Base-by-base conservation (phyloP, 176 grass and related monocot species). In the Canna indica region DNA sequence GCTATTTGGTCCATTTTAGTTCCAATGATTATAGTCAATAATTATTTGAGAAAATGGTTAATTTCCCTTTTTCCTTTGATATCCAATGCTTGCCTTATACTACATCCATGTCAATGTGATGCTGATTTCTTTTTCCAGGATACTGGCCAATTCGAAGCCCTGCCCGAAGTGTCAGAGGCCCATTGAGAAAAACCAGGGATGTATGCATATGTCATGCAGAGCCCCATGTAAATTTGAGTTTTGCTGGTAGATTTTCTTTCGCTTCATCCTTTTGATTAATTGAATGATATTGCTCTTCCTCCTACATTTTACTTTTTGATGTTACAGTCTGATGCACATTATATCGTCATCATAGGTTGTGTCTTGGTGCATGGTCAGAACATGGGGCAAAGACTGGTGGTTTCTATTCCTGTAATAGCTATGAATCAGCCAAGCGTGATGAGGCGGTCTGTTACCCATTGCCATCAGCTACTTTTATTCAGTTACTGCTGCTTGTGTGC, bases 151-250 rank as follows among this genome's bases (percentile, higher is more conserved):
- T 76, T 71, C 81, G 16, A 88, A 88, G 75, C 72, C 83, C 29
- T 88, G 86, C 64, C 86, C 86, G 0, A 1, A 1, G 15, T 88
- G 86, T 75, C 73, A 70, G 54, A 59, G 62, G 10, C 68, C 79
- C 0, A 88, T 88, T 70, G 79, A 88, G 76, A 88, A 88, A 77
- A 85, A 88, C 75, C 20, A 59, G 6, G 82, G 86, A 0, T 88
- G 86, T 72, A 82, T 79, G 76, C 86, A 88, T 77, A 88, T 85
- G 70, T 85, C 63, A 39, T 88, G 86, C 68, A 7, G 17, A 28
- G 0, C 22, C 0, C 79, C 82, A 0, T 88, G 86, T 77, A 0
- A 2, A 13, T 67, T 78, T 69, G 0, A 84, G 68, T 88, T 88
- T 83, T 88, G 86, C 79, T 88, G 82, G 86, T 70, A 73, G 29